Evolutionary conservation across 352 stramenopile species (phyloP).

Genomic region (Phytophthora pluvialis): DNA sequence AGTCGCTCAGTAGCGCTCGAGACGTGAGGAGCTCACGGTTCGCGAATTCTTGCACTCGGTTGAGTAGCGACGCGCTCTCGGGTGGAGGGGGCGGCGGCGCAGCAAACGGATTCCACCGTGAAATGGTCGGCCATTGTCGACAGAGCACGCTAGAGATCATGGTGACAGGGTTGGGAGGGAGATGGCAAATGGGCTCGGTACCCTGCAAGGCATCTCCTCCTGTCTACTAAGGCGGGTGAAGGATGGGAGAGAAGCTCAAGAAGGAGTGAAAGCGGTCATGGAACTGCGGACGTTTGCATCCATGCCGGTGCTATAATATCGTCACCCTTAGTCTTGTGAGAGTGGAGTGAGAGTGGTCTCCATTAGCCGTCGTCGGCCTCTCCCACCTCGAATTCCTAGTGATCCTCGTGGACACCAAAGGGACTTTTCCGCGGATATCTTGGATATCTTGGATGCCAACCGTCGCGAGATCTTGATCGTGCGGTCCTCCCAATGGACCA

Average conservation of each 20-base stretch:
- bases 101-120: neutral
- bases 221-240: neutral
- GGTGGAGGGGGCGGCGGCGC: neutral
- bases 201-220: no score
- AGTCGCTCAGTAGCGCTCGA: constrained; percentile 35
- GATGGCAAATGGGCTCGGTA: no score
- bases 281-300: neutral
- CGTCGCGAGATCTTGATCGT: constrained; percentile 3
- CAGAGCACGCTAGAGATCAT: neutral
- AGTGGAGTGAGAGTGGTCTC: no score
- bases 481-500: neutral
- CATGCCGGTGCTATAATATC: no score
- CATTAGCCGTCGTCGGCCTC: no score
- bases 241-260: neutral
- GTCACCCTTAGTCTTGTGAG: no score
- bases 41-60: constrained; percentile 8
- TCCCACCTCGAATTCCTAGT: no score
- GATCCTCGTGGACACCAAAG: no score
- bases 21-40: neutral
- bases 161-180: neutral
- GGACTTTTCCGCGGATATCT: no score
- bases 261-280: neutral
- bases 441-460: neutral
- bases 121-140: neutral
- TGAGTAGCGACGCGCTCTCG: neutral